Conservation (phyloP, 495 filamentous ascomycete genomes). For the Penicillium ucsense region DNA sequence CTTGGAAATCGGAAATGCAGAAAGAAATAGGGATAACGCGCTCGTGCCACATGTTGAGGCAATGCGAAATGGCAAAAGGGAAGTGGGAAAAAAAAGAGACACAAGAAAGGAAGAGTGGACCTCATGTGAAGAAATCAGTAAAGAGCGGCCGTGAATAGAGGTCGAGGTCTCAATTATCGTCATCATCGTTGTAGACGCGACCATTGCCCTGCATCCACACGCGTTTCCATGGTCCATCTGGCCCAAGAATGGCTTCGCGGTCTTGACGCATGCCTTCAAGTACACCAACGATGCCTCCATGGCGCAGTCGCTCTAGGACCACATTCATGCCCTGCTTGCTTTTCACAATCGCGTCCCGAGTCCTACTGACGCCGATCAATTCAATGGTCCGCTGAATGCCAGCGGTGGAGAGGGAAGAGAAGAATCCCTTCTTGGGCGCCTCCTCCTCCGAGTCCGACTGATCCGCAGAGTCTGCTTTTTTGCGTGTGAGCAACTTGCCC, state of each 20-base stretch:
- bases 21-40: neutral
- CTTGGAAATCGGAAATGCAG: constrained; percentile 16
- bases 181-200: constrained; percentile 16
- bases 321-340: constrained; percentile 93
- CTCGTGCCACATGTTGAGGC: neutral
- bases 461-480: constrained; percentile 24
- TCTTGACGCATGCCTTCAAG: constrained; percentile 76
- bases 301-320: constrained; percentile 75
- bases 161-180: constrained; percentile 15
- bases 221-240: constrained; percentile 40
- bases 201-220: constrained; percentile 34
- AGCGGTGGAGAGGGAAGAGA: constrained; percentile 64
- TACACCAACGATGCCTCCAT: constrained; percentile 74
- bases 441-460: constrained; percentile 39
- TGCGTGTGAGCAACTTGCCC: constrained; percentile 51
- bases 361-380: constrained; percentile 72
- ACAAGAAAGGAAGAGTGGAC: neutral
- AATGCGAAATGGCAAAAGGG: neutral
- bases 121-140: too few species aligned
- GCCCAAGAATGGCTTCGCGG: constrained; percentile 38
- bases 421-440: constrained; percentile 49
- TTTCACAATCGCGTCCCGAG: constrained; percentile 72
- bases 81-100: constrained; percentile 6
- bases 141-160: too few species aligned
- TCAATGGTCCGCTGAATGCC: constrained; percentile 87